Conservation (phyloP, 352 stramenopile species). For the Plasmopara halstedii region DNA sequence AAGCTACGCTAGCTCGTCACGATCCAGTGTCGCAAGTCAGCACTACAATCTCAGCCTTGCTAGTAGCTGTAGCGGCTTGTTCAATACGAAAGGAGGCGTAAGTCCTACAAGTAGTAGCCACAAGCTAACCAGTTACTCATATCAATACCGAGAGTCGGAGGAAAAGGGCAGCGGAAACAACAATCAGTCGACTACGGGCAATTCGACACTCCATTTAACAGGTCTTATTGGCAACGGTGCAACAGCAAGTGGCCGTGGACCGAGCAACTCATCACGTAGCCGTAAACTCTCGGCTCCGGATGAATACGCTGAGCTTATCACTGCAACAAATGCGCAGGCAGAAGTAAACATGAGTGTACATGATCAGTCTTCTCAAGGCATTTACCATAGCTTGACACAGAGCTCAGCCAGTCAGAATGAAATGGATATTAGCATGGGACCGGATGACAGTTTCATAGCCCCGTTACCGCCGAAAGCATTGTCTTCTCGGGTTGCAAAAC, state of each 20-base stretch:
- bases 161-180: conserved; percentile 8
- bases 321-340: conserved; percentile 21
- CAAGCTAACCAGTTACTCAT: conserved; percentile 27
- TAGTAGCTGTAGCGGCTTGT: conserved; percentile 26
- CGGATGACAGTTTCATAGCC: conserved; percentile 14
- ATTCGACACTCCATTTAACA: conserved; percentile 22
- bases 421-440: conserved; percentile 21
- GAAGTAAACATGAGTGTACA: conserved; percentile 10
- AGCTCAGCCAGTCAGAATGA: conserved; percentile 10
- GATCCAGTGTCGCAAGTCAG: conserved; percentile 20
- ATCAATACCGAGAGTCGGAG: conserved; percentile 27
- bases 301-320: conserved; percentile 30
- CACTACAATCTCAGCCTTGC: conserved; percentile 14
- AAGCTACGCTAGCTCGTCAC: conserved; percentile 23
- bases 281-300: conserved; percentile 26
- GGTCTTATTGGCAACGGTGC: conserved; percentile 17
- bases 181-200: neutral
- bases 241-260: conserved; percentile 10
- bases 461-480: conserved; percentile 2
- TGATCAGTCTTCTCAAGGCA: neutral
- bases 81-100: conserved; percentile 32
- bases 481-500: neutral
- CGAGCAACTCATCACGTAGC: neutral
- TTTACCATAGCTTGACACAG: conserved; percentile 16
- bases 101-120: conserved; percentile 25